Conservation (phyloP, 1,284 basidiomycete species). For the Ustilago esculenta region DNA sequence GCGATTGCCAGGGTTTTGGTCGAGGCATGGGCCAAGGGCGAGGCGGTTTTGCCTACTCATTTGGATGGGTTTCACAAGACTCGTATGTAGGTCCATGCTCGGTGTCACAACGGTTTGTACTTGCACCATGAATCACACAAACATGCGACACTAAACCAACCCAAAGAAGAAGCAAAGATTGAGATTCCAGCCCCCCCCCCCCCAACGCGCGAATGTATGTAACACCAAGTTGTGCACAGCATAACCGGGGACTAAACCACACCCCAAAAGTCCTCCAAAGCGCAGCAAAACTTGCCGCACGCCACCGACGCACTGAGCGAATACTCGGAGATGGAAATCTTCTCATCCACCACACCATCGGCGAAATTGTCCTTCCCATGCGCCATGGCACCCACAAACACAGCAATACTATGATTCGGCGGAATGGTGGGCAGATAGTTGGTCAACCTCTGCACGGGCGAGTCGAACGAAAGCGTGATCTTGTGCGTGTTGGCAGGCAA, state of each 20-base stretch:
- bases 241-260: conserved; percentile 55
- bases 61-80: conserved; percentile 35
- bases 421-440: conserved; percentile 84
- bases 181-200: background rate
- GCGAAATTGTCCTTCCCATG: conserved; percentile 89
- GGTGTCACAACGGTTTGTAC: too few relatives aligned
- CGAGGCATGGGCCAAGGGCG: conserved; percentile 74
- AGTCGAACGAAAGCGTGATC: conserved; percentile 86
- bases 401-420: conserved; percentile 85
- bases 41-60: conserved; percentile 56
- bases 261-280: conserved; percentile 69
- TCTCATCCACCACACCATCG: conserved; percentile 93
- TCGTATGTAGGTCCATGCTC: conserved; percentile 23
- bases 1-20: conserved; percentile 79
- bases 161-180: too few relatives aligned
- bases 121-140: too few relatives aligned
- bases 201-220: too few relatives aligned
- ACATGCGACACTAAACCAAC: too few relatives aligned
- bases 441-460: conserved; percentile 82
- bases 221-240: too few relatives aligned
- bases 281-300: conserved; percentile 89
- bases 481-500: conserved; percentile 95
- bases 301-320: conserved; percentile 91
- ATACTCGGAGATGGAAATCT: conserved; percentile 96
- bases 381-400: conserved; percentile 87